phyloP scores from a whole-genome alignment of 768 basidiomycete species.

The Lentinula sp. region DNA sequence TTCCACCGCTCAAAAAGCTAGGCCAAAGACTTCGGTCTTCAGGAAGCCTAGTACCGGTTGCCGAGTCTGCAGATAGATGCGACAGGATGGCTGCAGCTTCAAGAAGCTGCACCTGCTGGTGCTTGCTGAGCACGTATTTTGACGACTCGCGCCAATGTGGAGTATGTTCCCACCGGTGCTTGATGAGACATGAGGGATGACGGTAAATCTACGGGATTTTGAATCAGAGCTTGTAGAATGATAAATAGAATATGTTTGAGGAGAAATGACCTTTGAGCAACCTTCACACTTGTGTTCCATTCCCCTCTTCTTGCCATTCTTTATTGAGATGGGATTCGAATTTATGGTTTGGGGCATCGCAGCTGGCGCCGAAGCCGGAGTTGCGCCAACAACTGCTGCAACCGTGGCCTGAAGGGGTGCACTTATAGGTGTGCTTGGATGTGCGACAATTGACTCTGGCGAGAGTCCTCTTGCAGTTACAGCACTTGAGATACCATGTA shows the following conservation, averaged over 20 bases:
- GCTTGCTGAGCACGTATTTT: conserved; percentile 88
- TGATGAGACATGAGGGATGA: conserved; percentile 92
- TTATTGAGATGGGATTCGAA: conserved; percentile 20
- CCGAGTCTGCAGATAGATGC: conserved; percentile 64
- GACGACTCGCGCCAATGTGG: conserved; percentile 93
- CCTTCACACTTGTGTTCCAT: conserved; percentile 89
- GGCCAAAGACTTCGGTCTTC: conserved; percentile 95
- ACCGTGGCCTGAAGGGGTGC: not conserved
- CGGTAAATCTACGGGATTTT: conserved; percentile 57
- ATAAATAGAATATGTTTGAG: not conserved
- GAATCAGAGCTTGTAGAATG: not conserved
- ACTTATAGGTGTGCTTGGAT: not conserved
- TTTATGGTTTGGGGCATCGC: conserved; percentile 13
- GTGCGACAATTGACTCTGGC: conserved; percentile 1
- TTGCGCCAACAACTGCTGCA: not conserved
- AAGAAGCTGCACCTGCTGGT: conserved; percentile 94
- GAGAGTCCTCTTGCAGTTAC: not conserved
- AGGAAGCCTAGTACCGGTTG: conserved; percentile 72
- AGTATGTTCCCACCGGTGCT: conserved; percentile 97
- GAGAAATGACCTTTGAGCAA: conserved; percentile 74
- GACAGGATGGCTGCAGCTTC: conserved; percentile 97
- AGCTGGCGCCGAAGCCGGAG: conserved; percentile 7
- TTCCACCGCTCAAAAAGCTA: conserved; percentile 68
- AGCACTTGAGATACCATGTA: not conserved
- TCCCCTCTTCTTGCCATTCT: conserved; percentile 69